A percentile compares a stretch with the other conserved stretches of the same genome.
These are phyloP conservation scores for Aspergillus udagawae DNA, from an alignment of 2,329 filamentous ascomycete genomes.

Conservation along the genomic window DNA sequence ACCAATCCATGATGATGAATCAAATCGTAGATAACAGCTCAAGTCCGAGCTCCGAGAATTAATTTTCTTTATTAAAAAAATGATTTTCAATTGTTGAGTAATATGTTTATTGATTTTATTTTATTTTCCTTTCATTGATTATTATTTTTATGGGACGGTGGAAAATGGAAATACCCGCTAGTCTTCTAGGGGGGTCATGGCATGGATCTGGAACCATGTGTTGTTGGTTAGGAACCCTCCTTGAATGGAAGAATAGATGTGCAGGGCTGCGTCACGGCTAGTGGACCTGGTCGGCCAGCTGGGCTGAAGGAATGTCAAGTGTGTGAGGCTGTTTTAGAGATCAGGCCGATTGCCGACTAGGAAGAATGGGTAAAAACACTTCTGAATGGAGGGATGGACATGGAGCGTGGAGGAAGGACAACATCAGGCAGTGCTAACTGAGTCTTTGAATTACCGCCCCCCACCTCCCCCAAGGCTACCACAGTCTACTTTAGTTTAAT, in stretches of 20 bases:
- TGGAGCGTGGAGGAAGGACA: background rate
- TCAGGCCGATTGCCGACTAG: slow-evolving; percentile 16
- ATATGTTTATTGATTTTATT: slow-evolving; percentile 2
- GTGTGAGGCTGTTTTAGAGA: slow-evolving; percentile 20
- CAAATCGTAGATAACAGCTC: slow-evolving; percentile 20
- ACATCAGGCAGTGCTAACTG: slow-evolving; percentile 6
- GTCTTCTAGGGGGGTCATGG: slow-evolving; percentile 13
- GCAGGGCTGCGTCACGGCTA: slow-evolving; percentile 19
- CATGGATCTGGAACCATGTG: slow-evolving; percentile 16
- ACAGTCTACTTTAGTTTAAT: too few species aligned
- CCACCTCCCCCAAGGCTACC: background rate
- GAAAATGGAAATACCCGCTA: background rate
- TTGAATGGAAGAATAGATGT: slow-evolving; percentile 16
- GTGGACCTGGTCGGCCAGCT: background rate
- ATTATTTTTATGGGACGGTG: slow-evolving; percentile 1
- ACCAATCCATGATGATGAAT: slow-evolving; percentile 8
- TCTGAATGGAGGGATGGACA: slow-evolving; percentile 10
- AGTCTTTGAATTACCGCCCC: slow-evolving; percentile 1
- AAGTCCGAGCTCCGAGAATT: slow-evolving; percentile 15
- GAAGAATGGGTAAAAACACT: background rate
- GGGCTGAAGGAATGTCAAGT: slow-evolving; percentile 9
- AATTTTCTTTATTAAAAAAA: background rate
- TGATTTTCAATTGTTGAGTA: slow-evolving; percentile 4
- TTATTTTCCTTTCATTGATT: background rate
- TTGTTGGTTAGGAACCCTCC: slow-evolving; percentile 22